Evolutionary conservation across 2,329 filamentous ascomycete species (phyloP), one percentile per base, ranked within the genome.

Genomic region (Phaeophleospora eucalypticola): DNA sequence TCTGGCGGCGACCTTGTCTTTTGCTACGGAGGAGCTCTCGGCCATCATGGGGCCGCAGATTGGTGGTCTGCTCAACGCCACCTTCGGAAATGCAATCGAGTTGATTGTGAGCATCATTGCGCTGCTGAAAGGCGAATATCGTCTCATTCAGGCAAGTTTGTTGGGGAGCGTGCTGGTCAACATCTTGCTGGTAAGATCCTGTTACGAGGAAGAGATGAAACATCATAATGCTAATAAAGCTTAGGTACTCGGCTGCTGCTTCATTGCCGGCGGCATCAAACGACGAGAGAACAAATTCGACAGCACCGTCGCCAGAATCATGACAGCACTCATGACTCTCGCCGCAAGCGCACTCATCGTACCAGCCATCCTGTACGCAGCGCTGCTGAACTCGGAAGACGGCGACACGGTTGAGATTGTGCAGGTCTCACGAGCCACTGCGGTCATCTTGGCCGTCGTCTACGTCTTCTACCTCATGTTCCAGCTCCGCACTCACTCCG

Each of bases 131-230:
- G 81, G 82, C 53, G 86, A 97, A 70, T 94, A 95, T 63, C 83
- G 91, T 59, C 89, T 97, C 52, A 91, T 97, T 10, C 93, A 97
- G 71, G 86, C 91, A n/a, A 95, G 88, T 52, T 96, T 97, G 88
- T 82, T 97, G 20, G 91, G 91, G 36, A 93, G 87, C 61, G 95
- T 97, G 57, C 76, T 97, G 21, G 96, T 91, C 57, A 97, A 97
- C 68, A 84, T 96, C 53, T 79, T 97, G 6, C 80, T 97, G n/a
- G 91, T 76, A 32, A 29, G 39, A 18, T 6, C 15, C 7, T 17
- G 4, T 15, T 32, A 21, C 34, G 4, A 17, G 12, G 3, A 8
- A 6, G 15, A 20, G 6, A 6, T n/a, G n/a, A 8, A 36, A 15
- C 7, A 6, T 15, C 38, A 41, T n/a, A 4, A 16, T 19, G 9